Evolutionary conservation across 169 alveolate genomes (phyloP).

Genomic region (Plasmodium malariae): DNA sequence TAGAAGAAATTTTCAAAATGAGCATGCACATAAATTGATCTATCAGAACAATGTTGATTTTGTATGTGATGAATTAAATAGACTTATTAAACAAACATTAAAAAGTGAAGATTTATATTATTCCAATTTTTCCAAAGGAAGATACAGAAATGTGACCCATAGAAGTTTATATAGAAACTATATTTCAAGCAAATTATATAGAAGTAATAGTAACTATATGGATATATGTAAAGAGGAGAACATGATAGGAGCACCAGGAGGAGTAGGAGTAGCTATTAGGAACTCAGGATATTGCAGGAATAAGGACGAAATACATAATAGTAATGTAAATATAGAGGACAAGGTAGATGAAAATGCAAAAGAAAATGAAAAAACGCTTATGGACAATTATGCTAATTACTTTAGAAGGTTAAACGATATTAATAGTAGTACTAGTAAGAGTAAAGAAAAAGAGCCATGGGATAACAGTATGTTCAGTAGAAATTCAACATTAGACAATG

Average conservation of each 20-base stretch:
- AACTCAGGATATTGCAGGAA: neutral
- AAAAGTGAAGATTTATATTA: slow-evolving; percentile 40
- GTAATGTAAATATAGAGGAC: neutral
- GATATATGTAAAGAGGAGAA: slow-evolving; percentile 10
- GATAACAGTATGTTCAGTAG: neutral
- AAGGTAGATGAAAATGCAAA: neutral
- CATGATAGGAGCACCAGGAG: neutral
- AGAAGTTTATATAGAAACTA: slow-evolving; percentile 52
- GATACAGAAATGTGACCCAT: slow-evolving; percentile 41
- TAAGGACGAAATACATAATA: neutral
- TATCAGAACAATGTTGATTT: slow-evolving; percentile 43
- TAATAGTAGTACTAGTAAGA: neutral
- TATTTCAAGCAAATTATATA: slow-evolving; percentile 59
- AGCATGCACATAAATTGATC: neutral
- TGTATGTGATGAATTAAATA: slow-evolving; percentile 58
- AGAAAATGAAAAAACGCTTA: slow-evolving; percentile 10
- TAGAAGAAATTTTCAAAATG: neutral
- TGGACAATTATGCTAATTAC: slow-evolving; percentile 30
- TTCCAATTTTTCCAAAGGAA: slow-evolving; percentile 1
- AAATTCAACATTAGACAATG: neutral
- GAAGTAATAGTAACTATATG: neutral
- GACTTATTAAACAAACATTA: slow-evolving; percentile 32
- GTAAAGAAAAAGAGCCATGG: neutral
- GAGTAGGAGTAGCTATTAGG: neutral
- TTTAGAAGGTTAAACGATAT: slow-evolving; percentile 28